A percentile compares a stretch with the other conserved stretches of the same genome.
phyloP scores from a whole-genome alignment of 169 alveolate genomes.

The Cryptosporidium xiaoi region DNA sequence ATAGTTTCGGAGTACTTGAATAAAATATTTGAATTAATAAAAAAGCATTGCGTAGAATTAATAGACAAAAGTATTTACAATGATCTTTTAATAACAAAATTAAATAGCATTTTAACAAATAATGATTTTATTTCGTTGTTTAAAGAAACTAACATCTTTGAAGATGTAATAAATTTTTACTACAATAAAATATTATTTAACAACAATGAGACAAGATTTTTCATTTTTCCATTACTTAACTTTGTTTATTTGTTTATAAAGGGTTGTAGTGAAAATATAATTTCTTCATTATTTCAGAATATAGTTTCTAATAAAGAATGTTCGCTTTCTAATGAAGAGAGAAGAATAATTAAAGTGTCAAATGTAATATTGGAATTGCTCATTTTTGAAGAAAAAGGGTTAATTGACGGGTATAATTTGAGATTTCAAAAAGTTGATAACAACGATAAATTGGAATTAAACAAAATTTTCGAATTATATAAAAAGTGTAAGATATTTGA shows the following conservation, averaged over 20 bases:
- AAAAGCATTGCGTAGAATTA: conserved; percentile 9
- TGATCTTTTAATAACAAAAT: conserved; percentile 19
- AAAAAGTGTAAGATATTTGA: conserved; percentile 62
- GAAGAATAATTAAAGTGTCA: conserved; percentile 3
- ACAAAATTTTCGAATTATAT: conserved; percentile 20
- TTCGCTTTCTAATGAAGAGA: not conserved
- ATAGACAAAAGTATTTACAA: conserved; percentile 32
- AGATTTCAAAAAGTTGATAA: conserved; percentile 12
- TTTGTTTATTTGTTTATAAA: conserved; percentile 1
- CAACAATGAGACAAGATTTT: conserved; percentile 3
- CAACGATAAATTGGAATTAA: not conserved
- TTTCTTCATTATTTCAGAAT: not conserved
- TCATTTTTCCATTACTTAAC: conserved; percentile 49
- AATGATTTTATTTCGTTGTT: conserved; percentile 6
- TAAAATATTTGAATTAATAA: conserved; percentile 9
- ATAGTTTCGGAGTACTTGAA: conserved; percentile 3
- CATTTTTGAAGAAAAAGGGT: conserved; percentile 35
- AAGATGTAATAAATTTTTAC: conserved; percentile 3
- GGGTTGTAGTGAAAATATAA: not conserved
- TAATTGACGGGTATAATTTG: conserved; percentile 26
- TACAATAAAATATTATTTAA: conserved; percentile 6
- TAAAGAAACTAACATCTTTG: not conserved
- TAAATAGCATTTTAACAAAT: conserved; percentile 23
- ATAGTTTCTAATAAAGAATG: too few species aligned
- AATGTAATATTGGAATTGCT: conserved; percentile 43